Percentiles rank a stretch among this genome's conserved stretches.
phyloP scores from a whole-genome alignment of 2,329 filamentous ascomycete genomes.

The Colletotrichum ledebouriae region DNA sequence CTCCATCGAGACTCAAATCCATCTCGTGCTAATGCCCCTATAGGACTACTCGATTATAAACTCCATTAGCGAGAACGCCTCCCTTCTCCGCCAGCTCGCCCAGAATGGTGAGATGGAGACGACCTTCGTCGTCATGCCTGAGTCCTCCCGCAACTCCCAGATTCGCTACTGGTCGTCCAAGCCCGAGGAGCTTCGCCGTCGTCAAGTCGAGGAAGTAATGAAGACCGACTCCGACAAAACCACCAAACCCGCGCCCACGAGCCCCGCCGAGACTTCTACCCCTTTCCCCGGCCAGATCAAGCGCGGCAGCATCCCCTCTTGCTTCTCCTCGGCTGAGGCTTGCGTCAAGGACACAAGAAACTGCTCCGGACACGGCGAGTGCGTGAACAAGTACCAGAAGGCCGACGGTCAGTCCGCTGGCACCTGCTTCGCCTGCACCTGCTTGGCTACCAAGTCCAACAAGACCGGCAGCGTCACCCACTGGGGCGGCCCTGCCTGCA shows the following conservation, averaged over 20 bases:
- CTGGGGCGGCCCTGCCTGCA: slow-evolving; percentile 89
- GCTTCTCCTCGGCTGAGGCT: slow-evolving; percentile 77
- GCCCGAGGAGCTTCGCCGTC: slow-evolving; percentile 61
- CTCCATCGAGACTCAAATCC: not conserved
- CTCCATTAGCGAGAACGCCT: slow-evolving; percentile 59
- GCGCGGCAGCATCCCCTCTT: slow-evolving; percentile 71
- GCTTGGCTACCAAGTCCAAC: slow-evolving; percentile 70
- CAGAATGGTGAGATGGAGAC: slow-evolving; percentile 67
- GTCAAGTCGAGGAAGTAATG: slow-evolving; percentile 63
- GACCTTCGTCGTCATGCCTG: slow-evolving; percentile 67
- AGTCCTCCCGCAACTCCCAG: slow-evolving; percentile 55
- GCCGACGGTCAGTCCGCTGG: slow-evolving; percentile 57
- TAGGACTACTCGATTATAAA: slow-evolving; percentile 54
- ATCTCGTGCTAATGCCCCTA: slow-evolving; percentile 1
- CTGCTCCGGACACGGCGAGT: slow-evolving; percentile 87
- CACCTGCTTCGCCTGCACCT: slow-evolving; percentile 83
- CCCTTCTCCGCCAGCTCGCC: slow-evolving; percentile 60
- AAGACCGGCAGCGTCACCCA: slow-evolving; percentile 72
- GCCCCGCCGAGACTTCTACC: slow-evolving; percentile 44
- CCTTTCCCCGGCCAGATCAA: slow-evolving; percentile 53
- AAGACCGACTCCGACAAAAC: slow-evolving; percentile 45
- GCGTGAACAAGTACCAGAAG: slow-evolving; percentile 74
- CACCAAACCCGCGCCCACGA: slow-evolving; percentile 43
- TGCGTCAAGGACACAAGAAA: slow-evolving; percentile 79
- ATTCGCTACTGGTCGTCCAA: slow-evolving; percentile 57